Base-by-base conservation (phyloP, 805 yeast genomes). In the Jamesozyma hellenica region DNA sequence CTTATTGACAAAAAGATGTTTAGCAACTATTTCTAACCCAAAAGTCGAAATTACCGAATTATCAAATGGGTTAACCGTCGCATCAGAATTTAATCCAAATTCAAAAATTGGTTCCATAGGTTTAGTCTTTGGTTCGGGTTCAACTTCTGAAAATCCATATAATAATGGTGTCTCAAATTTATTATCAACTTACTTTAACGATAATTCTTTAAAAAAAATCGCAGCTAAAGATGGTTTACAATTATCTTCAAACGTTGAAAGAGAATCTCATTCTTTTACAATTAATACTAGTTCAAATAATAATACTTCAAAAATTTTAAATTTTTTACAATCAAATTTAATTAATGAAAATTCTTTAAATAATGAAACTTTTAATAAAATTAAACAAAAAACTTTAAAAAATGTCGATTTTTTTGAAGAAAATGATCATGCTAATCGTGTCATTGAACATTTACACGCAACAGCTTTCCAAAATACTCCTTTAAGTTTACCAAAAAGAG, bases 401-500 rank as follows among this genome's bases (percentile, higher is more conserved):
- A 60, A 67, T 46, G 71, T 79, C 42, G 73, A 67, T 33, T 61
- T 62, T 28, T 68, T 79, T 45, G 94, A 83, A 67, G 58, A 65
- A 39, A 63, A 38, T 43, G 74, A 80, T 51, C 70, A 72, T 45
- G 60, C 70, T 41, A 72, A 69, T 65, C 62, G 65, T 46, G 82
- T 79, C 38, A 54, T 77, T 51, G 84, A 80, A 66, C 94, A 83
- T 65, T 72, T 83, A 68, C 75, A 78, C 57, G 75, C 88, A 44
- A 74, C 88, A 46, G 94, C 94, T 41, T 83, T 77, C 81, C 94
- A 83, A 68, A 85, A 86, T 56, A 78, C 85, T 55, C 78, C 92
- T 25, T 69, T 83, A 50, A 82, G 81, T 40, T 68, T 83, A 59
- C 92, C 94, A 63, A 70, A 74, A 32, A 69, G 72, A 55, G 94